phyloP scores from a whole-genome alignment of 371 early-diverging fungal genomes.

The Umbelopsis sp. region DNA sequence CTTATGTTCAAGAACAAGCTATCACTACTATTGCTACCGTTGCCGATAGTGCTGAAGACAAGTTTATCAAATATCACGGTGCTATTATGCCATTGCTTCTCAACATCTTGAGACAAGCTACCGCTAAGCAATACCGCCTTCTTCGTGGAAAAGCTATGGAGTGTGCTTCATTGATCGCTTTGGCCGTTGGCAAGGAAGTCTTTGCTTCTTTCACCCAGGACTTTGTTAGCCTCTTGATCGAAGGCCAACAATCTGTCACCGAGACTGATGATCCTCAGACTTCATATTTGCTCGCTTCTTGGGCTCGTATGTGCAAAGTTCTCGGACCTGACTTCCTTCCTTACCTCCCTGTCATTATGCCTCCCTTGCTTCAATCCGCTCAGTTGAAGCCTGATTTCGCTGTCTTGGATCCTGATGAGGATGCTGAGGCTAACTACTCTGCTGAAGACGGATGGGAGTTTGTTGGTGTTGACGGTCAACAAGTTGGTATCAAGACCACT shows the following conservation, averaged over 20 bases:
- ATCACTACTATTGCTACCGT: conserved; percentile 97
- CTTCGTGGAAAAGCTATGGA: conserved; percentile 96
- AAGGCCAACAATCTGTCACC: conserved; percentile 76
- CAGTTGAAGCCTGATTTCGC: conserved; percentile 92
- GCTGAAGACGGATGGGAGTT: conserved; percentile 97
- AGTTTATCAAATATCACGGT: conserved; percentile 87
- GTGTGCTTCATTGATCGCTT: conserved; percentile 88
- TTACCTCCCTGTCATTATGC: conserved; percentile 89
- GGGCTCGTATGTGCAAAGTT: conserved; percentile 96
- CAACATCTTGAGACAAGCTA: conserved; percentile 82
- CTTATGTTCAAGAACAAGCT: conserved; percentile 96
- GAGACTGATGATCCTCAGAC: conserved; percentile 92
- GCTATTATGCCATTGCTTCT: conserved; percentile 94
- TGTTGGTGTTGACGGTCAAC: conserved; percentile 84
- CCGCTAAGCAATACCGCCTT: conserved; percentile 82
- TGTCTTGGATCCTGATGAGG: conserved; percentile 81
- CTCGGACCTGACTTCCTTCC: conserved; percentile 94
- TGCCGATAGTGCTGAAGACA: conserved; percentile 92
- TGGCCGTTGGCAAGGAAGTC: conserved; percentile 91
- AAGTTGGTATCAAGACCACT: conserved; percentile 94
- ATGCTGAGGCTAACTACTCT: conserved; percentile 81
- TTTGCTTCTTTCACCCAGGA: conserved; percentile 79
- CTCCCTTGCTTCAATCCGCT: conserved; percentile 87
- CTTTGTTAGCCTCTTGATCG: conserved; percentile 79
- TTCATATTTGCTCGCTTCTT: conserved; percentile 90